These are phyloP conservation scores for Candida gorgasii DNA, from an alignment of 805 yeast genomes.

Conservation along the genomic window DNA sequence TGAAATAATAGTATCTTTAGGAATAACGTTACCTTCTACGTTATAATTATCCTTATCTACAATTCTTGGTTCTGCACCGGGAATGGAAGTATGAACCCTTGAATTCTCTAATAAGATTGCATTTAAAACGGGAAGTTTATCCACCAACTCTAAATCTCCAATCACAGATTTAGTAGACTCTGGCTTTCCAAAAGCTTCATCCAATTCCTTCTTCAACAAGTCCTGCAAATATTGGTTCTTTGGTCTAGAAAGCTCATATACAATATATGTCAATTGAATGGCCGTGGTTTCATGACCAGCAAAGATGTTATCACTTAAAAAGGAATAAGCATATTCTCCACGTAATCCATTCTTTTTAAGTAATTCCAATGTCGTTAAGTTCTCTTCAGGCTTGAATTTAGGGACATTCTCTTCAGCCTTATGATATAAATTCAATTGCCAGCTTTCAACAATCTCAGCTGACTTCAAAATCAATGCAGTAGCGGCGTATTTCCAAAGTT, in stretches of 20 bases:
- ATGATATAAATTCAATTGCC: slow-evolving; percentile 43
- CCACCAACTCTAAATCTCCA: slow-evolving; percentile 44
- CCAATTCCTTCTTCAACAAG: slow-evolving; percentile 48
- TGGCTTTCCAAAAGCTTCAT: slow-evolving; percentile 32
- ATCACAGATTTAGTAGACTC: slow-evolving; percentile 20
- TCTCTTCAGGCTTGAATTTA: slow-evolving; percentile 16
- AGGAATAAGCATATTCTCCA: slow-evolving; percentile 39
- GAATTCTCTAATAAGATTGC: slow-evolving; percentile 64
- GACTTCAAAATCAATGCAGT: slow-evolving; percentile 39
- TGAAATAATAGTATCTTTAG: slow-evolving; percentile 56
- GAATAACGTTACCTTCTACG: slow-evolving; percentile 32
- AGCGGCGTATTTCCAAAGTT: slow-evolving; percentile 52
- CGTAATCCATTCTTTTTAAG: slow-evolving; percentile 32
- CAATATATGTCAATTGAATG: slow-evolving; percentile 57
- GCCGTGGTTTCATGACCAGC: slow-evolving; percentile 83
- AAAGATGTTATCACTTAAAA: slow-evolving; percentile 60
- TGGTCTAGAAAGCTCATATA: slow-evolving; percentile 60
- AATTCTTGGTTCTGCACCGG: slow-evolving; percentile 69
- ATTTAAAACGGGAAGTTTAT: slow-evolving; percentile 55
- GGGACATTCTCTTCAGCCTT: slow-evolving; percentile 36
- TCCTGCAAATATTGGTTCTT: slow-evolving; percentile 46
- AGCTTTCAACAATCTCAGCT: slow-evolving; percentile 39
- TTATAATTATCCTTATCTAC: slow-evolving; percentile 32
- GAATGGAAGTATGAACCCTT: slow-evolving; percentile 68
- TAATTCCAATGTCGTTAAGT: slow-evolving; percentile 34